Percentiles rank a stretch among this genome's conserved stretches.
Evolutionary conservation across 2,329 filamentous ascomycete genomes (phyloP).

Genomic region (Paecilomyces fulvus): DNA sequence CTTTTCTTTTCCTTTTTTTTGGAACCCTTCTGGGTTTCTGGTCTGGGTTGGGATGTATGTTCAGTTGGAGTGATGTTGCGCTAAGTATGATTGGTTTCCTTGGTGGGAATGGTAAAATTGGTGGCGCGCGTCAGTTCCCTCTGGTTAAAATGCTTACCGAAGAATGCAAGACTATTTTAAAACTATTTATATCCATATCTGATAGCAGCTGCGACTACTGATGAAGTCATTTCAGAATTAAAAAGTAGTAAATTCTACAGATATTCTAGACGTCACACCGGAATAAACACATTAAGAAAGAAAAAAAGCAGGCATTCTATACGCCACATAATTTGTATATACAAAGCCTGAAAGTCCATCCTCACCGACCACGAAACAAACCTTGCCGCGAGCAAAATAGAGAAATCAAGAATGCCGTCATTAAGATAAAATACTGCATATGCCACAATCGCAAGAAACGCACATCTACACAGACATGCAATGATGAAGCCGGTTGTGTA

Average conservation of each 20-base stretch:
- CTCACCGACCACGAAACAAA: not conserved
- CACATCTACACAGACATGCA: not conserved
- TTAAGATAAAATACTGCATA: not conserved
- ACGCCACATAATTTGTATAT: not conserved
- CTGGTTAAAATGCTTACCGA: not conserved
- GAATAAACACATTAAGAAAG: constrained; percentile 7
- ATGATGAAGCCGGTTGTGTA: not conserved
- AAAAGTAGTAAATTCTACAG: not conserved
- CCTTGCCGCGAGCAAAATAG: not conserved
- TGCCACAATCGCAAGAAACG: not conserved
- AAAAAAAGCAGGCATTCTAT: constrained; percentile 6
- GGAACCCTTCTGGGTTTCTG: not conserved
- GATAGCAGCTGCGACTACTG: not conserved
- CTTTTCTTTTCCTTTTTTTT: not conserved
- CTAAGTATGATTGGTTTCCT: not conserved
- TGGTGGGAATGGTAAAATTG: not conserved
- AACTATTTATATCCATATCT: not conserved
- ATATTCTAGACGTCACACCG: not conserved
- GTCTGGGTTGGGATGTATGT: not conserved
- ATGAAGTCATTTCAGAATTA: not conserved
- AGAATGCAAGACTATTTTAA: not conserved
- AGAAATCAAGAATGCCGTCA: not conserved
- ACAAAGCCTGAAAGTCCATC: not conserved
- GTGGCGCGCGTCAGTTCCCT: not conserved
- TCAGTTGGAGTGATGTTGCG: not conserved